phyloP scores from a whole-genome alignment of 2,329 filamentous ascomycete species.

The Fusarium odoratissimum region DNA sequence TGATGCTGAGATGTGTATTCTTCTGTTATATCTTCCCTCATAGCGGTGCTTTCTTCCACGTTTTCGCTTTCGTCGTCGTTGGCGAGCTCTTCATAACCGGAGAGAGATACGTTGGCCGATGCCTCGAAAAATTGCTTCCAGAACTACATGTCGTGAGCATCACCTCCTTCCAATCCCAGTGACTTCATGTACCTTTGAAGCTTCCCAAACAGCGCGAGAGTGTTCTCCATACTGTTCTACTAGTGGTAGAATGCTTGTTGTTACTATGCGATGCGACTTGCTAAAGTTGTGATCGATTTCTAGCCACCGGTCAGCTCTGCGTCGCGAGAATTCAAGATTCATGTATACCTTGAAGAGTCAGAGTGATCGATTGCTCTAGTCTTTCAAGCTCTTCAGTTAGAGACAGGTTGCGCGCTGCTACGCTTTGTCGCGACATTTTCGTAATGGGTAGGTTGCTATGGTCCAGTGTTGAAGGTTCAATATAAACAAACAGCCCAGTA shows the following conservation, averaged over 20 bases:
- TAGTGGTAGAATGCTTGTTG: slow-evolving; percentile 88
- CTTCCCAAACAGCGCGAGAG: slow-evolving; percentile 94
- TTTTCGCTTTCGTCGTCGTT: slow-evolving; percentile 71
- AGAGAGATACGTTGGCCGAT: slow-evolving; percentile 95
- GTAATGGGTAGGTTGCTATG: slow-evolving; percentile 1
- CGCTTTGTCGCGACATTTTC: slow-evolving; percentile 62
- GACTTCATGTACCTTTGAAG: slow-evolving; percentile 76
- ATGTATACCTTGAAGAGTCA: slow-evolving; percentile 84
- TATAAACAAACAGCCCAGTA: slow-evolving; percentile 1
- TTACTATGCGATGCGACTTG: slow-evolving; percentile 95
- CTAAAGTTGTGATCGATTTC: slow-evolving; percentile 99
- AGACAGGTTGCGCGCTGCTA: slow-evolving; percentile 70
- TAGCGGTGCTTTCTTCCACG: slow-evolving; percentile 64
- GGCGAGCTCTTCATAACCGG: slow-evolving; percentile 87
- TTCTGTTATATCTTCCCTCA: slow-evolving; percentile 66
- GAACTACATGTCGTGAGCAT: slow-evolving; percentile 68
- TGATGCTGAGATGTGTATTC: slow-evolving; percentile 58
- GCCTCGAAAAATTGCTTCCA: slow-evolving; percentile 99
- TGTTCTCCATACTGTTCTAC: slow-evolving; percentile 97
- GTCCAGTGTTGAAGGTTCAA: slow-evolving; percentile 12
- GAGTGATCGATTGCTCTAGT: slow-evolving; percentile 94
- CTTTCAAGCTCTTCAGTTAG: slow-evolving; percentile 96
- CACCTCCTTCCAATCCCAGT: background rate
- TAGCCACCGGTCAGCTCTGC: slow-evolving; percentile 50
- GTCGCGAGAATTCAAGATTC: background rate